Evolutionary conservation across 2,329 filamentous ascomycete species (phyloP), one percentile per base, ranked within the genome.

Genomic region (Myriosclerotinia curreyana): DNA sequence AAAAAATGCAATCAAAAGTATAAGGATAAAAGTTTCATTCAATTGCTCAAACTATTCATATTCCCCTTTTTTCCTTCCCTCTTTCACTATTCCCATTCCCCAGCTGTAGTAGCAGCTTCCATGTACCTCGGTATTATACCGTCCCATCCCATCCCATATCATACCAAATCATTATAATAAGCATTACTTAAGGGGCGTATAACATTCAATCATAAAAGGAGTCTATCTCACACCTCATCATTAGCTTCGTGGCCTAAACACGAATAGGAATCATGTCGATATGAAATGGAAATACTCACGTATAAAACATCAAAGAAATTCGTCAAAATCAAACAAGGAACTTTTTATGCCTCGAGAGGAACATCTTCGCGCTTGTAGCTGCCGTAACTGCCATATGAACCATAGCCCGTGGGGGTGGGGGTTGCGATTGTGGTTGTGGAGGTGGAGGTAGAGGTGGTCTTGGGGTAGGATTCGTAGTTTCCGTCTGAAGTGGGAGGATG

Each of bases 161-260:
- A 28, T 48, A 31, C 34, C 51, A 31, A 49, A 17, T 31, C 42
- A 63, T 58, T 50, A 60, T 51, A 49, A 63, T 36, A 31, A 60
- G n/a, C 38, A 51, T 64, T 36, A 40, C 52, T 40, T 60, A 53
- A 64, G 55, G 54, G 40, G 55, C 55, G 55, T 64, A 52, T 58
- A 63, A 59, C 62, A 60, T 64, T 64, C 54, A 64, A 17, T 64
- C 55, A 60, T 53, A 64, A 64, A 64, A 64, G 46, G 55, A 60
- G 54, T 48, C 61, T 64, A 9, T 12, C 46, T 5, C 6, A 6
- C 1, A 4, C 1, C 22, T 1, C 12, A 44, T 60, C 38, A 60
- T 31, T 31, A 31, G 28, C 28, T 5, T 31, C 28, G 5, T 5
- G 28, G 6, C 28, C 28, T 31, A 31, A 31, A 31, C 5, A 31